These are phyloP conservation scores for Fusarium bulbicola DNA, from an alignment of 2,329 filamentous ascomycete genomes.

Conservation along the genomic window DNA sequence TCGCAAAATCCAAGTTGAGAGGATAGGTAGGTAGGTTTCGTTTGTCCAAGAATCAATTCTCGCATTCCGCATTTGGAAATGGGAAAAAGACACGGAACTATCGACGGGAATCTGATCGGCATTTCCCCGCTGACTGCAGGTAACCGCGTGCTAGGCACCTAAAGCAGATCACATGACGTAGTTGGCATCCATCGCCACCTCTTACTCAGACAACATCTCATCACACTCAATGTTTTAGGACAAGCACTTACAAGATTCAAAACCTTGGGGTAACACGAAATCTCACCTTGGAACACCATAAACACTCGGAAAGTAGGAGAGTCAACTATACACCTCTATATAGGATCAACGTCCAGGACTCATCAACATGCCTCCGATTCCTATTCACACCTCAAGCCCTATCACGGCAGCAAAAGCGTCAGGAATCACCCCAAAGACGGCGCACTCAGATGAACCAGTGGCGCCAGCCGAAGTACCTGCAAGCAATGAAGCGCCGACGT, in stretches of 20 bases:
- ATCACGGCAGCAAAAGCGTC: conserved; percentile 65
- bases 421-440: conserved; percentile 59
- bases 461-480: conserved; percentile 32
- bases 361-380: conserved; percentile 66
- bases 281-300: background rate
- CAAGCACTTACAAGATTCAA: background rate
- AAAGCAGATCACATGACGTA: conserved; percentile 35
- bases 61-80: conserved; percentile 33
- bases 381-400: conserved; percentile 66
- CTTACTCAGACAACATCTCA: conserved; percentile 26
- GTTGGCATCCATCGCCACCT: conserved; percentile 27
- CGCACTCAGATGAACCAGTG: conserved; percentile 35
- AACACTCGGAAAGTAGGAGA: background rate
- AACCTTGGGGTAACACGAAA: background rate
- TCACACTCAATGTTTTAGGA: background rate
- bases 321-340: background rate
- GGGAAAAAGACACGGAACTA: conserved; percentile 3
- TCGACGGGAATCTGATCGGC: conserved; percentile 37
- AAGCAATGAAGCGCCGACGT: conserved; percentile 45
- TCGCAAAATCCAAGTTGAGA: background rate
- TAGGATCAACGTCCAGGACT: background rate
- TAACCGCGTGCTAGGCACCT: conserved; percentile 28
- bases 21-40: background rate
- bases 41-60: conserved; percentile 12
- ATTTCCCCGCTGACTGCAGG: conserved; percentile 29